phyloP scores from a whole-genome alignment of 106 monocot species.

The Dendrobium officinale region DNA sequence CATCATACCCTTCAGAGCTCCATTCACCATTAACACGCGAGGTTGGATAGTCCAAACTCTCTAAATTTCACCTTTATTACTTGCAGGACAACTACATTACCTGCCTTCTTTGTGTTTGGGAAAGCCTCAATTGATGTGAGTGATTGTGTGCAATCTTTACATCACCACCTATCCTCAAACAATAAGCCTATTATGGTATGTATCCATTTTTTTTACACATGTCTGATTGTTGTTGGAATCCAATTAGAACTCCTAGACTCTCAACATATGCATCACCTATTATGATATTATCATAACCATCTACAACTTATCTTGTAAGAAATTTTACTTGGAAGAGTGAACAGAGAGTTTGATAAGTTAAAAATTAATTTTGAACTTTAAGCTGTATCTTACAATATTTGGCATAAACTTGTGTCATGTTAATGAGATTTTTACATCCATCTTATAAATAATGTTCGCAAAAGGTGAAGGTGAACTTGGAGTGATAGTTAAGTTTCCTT shows the following conservation, averaged over 20 bases:
- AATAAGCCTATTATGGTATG: slow-evolving; percentile 76
- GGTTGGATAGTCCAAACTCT: neutral
- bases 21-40: neutral
- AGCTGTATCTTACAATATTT: too few species aligned
- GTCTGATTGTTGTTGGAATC: neutral
- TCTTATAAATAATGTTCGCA: too few species aligned
- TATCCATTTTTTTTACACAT: neutral
- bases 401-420: too few species aligned
- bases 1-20: neutral
- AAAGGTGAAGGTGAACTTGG: too few species aligned
- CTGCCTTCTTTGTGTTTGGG: slow-evolving; percentile 80
- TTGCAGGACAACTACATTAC: slow-evolving; percentile 82
- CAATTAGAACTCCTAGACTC: neutral
- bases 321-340: neutral
- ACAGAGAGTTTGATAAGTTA: too few species aligned
- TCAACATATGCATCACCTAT: neutral
- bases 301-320: neutral
- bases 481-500: too few species aligned
- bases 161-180: slow-evolving; percentile 24
- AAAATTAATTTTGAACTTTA: too few species aligned
- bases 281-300: neutral
- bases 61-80: slow-evolving; percentile 4
- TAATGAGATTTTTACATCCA: too few species aligned
- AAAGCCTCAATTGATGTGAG: slow-evolving; percentile 51
- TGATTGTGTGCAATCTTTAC: slow-evolving; percentile 35